A percentile compares a stretch with the other conserved stretches of the same genome.
These are phyloP conservation scores for Paecilomyces fulvus DNA, from an alignment of 2,329 filamentous ascomycete species.

Conservation along the genomic window DNA sequence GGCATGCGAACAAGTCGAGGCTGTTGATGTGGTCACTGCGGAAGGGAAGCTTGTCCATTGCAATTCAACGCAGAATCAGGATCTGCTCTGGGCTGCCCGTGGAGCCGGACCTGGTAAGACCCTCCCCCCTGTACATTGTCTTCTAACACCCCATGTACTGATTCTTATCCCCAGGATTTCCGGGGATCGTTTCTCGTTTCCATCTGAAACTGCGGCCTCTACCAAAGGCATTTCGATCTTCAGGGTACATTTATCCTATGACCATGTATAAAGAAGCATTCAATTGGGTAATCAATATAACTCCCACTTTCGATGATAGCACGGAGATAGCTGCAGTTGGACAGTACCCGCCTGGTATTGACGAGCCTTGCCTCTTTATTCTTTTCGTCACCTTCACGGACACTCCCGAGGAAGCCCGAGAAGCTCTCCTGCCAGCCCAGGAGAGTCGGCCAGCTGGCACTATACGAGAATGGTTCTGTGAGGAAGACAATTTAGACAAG, in stretches of 20 bases:
- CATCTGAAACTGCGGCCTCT: slow-evolving; percentile 25
- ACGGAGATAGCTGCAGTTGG: slow-evolving; percentile 8
- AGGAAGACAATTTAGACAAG: slow-evolving; percentile 23
- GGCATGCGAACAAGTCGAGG: too few relatives aligned
- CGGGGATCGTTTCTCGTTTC: slow-evolving; percentile 44
- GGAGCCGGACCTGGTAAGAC: slow-evolving; percentile 35
- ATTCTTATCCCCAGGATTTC: slow-evolving; percentile 24
- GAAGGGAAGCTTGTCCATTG: slow-evolving; percentile 5
- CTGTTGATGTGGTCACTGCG: too few relatives aligned
- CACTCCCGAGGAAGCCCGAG: slow-evolving; percentile 8
- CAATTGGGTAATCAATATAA: slow-evolving; percentile 40
- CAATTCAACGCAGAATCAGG: slow-evolving; percentile 26
- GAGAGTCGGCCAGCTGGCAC: slow-evolving; percentile 27
- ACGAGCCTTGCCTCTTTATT: slow-evolving; percentile 5
- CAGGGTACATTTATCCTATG: slow-evolving; percentile 35
- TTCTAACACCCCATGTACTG: background rate
- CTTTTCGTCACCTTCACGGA: slow-evolving; percentile 7
- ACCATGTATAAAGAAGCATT: slow-evolving; percentile 36
- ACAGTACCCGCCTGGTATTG: slow-evolving; percentile 2
- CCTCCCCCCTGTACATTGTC: background rate
- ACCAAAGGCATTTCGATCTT: slow-evolving; percentile 15
- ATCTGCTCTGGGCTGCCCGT: slow-evolving; percentile 42
- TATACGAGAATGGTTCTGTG: slow-evolving; percentile 26
- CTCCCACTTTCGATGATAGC: slow-evolving; percentile 4
- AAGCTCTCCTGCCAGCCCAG: slow-evolving; percentile 30